Evolutionary conservation across 2,329 filamentous ascomycete genomes (phyloP).

Genomic region (Rhinocladiella mackenziei): DNA sequence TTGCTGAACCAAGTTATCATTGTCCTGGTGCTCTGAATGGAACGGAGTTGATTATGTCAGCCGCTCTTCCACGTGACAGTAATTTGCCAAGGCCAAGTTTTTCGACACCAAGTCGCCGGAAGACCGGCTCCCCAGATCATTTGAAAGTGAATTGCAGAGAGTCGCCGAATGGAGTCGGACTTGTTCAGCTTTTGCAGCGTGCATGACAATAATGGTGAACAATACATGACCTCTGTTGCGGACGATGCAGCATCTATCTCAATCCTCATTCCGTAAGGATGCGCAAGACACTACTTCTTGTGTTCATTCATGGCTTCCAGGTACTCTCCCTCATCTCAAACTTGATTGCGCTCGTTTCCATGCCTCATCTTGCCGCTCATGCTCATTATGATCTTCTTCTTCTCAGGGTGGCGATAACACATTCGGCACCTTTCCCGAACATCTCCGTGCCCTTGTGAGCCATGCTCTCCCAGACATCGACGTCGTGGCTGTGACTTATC

Average conservation of each 20-base stretch:
- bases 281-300: slow-evolving; percentile 46
- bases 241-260: slow-evolving; percentile 20
- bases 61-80: too few species aligned
- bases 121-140: too few species aligned
- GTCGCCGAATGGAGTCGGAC: not conserved
- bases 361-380: not conserved
- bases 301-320: slow-evolving; percentile 50
- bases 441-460: slow-evolving; percentile 40
- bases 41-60: too few species aligned
- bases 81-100: not conserved
- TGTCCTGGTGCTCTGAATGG: too few species aligned
- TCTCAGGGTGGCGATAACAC: slow-evolving; percentile 48
- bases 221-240: slow-evolving; percentile 1
- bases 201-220: slow-evolving; percentile 1
- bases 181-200: not conserved
- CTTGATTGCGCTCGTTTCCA: not conserved
- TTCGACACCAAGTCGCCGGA: not conserved
- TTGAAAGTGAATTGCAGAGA: too few species aligned
- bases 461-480: slow-evolving; percentile 42
- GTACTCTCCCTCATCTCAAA: slow-evolving; percentile 34
- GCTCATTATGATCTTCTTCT: not conserved
- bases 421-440: slow-evolving; percentile 45
- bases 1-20: too few species aligned
- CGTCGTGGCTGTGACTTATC: slow-evolving; percentile 44
- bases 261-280: slow-evolving; percentile 32